phyloP scores from a whole-genome alignment of 108 stramenopile species.

The Epithemia pelagica region DNA sequence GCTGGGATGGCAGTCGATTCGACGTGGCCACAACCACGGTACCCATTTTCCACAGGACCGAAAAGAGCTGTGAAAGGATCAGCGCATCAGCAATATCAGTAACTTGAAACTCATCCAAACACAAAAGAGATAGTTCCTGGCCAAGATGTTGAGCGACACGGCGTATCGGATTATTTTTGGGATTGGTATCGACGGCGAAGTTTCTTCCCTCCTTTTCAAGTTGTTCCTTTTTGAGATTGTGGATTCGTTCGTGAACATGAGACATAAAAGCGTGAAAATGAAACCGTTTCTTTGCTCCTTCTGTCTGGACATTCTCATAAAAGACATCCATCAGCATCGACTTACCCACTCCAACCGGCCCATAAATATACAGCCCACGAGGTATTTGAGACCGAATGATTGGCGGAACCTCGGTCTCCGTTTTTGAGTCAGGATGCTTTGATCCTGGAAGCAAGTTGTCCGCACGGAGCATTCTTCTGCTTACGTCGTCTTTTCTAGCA shows the following conservation, averaged over 20 bases:
- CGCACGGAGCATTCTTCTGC: conserved; percentile 6
- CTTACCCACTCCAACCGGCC: conserved; percentile 95
- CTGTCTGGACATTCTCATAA: conserved; percentile 19
- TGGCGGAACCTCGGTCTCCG: neutral
- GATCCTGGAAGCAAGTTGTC: neutral
- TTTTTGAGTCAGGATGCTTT: neutral
- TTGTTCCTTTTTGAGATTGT: conserved; percentile 65
- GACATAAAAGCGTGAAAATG: conserved; percentile 97
- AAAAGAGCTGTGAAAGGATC: conserved; percentile 77
- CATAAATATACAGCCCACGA: conserved; percentile 83
- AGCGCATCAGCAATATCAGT: conserved; percentile 97
- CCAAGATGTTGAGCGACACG: conserved; percentile 54
- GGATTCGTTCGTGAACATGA: conserved; percentile 79
- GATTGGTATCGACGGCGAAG: conserved; percentile 52
- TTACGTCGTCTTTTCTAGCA: conserved; percentile 12
- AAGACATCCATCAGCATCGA: conserved; percentile 95
- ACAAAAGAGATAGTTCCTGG: conserved; percentile 66
- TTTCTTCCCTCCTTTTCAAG: conserved; percentile 42
- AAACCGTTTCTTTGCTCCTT: conserved; percentile 29
- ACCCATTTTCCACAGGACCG: conserved; percentile 52
- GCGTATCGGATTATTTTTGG: conserved; percentile 58
- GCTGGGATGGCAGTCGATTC: conserved; percentile 85
- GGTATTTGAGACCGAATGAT: conserved; percentile 34
- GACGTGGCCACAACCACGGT: conserved; percentile 92
- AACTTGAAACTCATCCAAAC: conserved; percentile 99